phyloP scores from a whole-genome alignment of 2,329 filamentous ascomycete genomes.

The Epichloe sibirici region DNA sequence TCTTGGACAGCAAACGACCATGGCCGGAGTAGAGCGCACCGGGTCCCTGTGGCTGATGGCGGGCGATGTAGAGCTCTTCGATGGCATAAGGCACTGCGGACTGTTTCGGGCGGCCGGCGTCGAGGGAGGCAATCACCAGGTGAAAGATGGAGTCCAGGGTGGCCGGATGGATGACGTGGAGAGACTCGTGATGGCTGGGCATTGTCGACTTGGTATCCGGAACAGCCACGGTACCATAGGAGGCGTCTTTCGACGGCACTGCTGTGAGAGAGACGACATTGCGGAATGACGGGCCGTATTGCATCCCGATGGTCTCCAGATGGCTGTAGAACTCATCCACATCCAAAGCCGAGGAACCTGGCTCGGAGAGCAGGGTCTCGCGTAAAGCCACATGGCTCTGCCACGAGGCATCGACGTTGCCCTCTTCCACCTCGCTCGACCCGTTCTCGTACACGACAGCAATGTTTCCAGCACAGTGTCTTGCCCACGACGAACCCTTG shows the following conservation, averaged over 20 bases:
- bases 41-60: too few relatives aligned
- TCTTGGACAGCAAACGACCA: too few relatives aligned
- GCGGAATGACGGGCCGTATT: slow-evolving; percentile 7
- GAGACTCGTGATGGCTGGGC: neutral
- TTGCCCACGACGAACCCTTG: neutral
- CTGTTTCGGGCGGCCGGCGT: too few relatives aligned
- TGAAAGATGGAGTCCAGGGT: slow-evolving; percentile 9
- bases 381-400: too few relatives aligned
- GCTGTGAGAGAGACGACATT: slow-evolving; percentile 1
- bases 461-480: neutral
- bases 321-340: slow-evolving; percentile 13
- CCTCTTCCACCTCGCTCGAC: neutral
- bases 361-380: neutral
- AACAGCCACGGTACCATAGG: neutral
- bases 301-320: slow-evolving; percentile 12
- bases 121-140: too few relatives aligned
- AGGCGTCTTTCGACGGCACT: too few relatives aligned
- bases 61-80: too few relatives aligned
- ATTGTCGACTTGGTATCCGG: neutral
- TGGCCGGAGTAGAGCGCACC: too few relatives aligned
- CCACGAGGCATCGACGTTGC: too few relatives aligned
- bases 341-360: slow-evolving; percentile 7
- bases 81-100: too few relatives aligned
- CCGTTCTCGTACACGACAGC: slow-evolving; percentile 4
- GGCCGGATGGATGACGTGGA: slow-evolving; percentile 10